Percentiles rank a stretch among this genome's conserved stretches.
phyloP scores from a whole-genome alignment of 441 rosid species.

The Adansonia gregorii region DNA sequence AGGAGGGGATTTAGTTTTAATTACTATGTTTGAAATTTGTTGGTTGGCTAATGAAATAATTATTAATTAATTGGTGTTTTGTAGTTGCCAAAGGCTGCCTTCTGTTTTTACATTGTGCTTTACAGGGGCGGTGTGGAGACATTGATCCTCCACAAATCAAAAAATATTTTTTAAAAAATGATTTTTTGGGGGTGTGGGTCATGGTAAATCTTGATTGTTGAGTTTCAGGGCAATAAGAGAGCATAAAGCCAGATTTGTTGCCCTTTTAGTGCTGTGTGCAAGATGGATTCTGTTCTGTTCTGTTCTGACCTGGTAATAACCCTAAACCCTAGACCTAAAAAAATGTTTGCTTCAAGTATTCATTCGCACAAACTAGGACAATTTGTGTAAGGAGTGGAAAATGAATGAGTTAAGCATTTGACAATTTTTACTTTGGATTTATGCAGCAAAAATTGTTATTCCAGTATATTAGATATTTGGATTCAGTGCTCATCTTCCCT shows the following conservation, averaged over 20 bases:
- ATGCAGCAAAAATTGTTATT: background rate
- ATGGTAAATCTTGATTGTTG: background rate
- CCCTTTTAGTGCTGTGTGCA: background rate
- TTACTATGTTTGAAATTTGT: constrained; percentile 1
- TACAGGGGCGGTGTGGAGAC: background rate
- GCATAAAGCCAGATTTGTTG: background rate
- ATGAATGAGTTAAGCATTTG: background rate
- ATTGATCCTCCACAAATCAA: background rate
- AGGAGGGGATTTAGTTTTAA: background rate
- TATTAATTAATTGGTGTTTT: background rate
- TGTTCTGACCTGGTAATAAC: background rate
- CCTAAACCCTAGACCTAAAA: background rate
- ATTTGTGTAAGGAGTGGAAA: background rate
- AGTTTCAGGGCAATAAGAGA: background rate
- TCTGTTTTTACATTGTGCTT: constrained; percentile 26
- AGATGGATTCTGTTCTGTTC: background rate
- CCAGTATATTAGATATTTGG: background rate
- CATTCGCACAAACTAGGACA: background rate
- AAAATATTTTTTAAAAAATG: background rate
- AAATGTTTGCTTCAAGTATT: background rate
- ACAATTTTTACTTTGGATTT: background rate
- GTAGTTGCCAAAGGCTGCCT: constrained; percentile 29
- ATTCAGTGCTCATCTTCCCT: no score
- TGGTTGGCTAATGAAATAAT: constrained; percentile 5
- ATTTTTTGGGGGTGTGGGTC: background rate